phyloP scores from a whole-genome alignment of 306 rosid species.

The Casuarina cunninghamiana region DNA sequence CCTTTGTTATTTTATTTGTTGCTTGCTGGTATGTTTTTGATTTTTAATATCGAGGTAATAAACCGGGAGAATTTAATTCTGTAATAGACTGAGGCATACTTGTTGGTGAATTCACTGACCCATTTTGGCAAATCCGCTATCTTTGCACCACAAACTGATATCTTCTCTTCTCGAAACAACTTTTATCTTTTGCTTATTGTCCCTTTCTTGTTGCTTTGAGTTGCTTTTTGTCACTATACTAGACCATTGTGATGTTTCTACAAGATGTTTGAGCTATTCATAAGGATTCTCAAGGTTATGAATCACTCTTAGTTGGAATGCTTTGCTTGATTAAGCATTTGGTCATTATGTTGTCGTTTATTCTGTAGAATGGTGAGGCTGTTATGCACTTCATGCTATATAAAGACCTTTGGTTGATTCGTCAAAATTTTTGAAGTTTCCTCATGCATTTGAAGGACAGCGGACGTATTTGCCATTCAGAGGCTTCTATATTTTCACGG shows the following conservation, averaged over 20 bases:
- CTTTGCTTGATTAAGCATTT: no score
- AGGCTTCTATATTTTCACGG: neutral
- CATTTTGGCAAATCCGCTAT: neutral
- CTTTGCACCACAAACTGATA: neutral
- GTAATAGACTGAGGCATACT: neutral
- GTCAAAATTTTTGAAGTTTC: neutral
- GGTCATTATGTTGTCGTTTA: no score
- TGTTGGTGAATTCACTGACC: neutral
- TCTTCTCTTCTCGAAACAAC: neutral
- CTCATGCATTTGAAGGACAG: neutral
- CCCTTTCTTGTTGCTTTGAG: no score
- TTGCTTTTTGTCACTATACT: no score
- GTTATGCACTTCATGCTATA: no score
- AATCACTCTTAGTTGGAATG: no score
- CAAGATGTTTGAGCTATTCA: no score
- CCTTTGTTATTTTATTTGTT: neutral
- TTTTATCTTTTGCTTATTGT: neutral
- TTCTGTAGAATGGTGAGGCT: no score
- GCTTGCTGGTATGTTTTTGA: neutral
- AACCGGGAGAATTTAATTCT: neutral
- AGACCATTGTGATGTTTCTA: neutral
- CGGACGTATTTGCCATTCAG: neutral
- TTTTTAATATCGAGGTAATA: neutral
- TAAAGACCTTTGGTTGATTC: neutral
- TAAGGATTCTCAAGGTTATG: no score